Base-by-base conservation (phyloP, 805 yeast genomes). In the Debaryomyces hansenii region DNA sequence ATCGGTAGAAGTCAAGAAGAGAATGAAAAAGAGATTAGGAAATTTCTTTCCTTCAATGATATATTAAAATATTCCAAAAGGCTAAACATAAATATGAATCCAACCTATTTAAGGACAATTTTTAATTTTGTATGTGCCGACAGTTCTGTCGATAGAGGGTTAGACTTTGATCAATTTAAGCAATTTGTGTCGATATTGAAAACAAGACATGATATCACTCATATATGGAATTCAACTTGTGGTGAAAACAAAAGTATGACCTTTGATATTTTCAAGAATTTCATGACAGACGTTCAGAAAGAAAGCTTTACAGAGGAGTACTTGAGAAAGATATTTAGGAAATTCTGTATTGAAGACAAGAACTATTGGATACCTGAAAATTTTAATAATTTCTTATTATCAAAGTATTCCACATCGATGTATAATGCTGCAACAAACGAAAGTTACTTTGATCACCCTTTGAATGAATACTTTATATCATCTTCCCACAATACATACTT, bases 401-500 rank as follows among this genome's bases (percentile, higher is more conserved):
- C 75, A 5, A 63, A 58, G 42, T 60, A 58, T 46, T 55, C 59
- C 4, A 28, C 48, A 14, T 59, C 64, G 7, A 51, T 57, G 10
- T 49, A 50, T 3, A 52, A 52, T 24, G 41, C 45, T 1, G 32
- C 33, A 6, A 46, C 42, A 7, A 45, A 50, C 4, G 45, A 35
- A 5, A 54, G 46, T 10, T 71, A 70, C 47, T 69, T 55, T 42
- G 46, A 54, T 16, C 57, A 60, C 36, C 98, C 99, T 0, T 59
- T 94, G 32, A 88, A 82, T 59, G 92, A 91, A 56, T 94, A 95
- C 62, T 90, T 72, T 59, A 87, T 95, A 27, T 90, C 96, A 0
- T 89, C 97, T 0, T 90, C 97, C 0, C 99, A 94, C 63, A 94
- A 94, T 61, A 94, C 99, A 0, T 94, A 94, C 58, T 70, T 94